Conservation (phyloP, 495 filamentous ascomycete species). For the Penicillium taxi region DNA sequence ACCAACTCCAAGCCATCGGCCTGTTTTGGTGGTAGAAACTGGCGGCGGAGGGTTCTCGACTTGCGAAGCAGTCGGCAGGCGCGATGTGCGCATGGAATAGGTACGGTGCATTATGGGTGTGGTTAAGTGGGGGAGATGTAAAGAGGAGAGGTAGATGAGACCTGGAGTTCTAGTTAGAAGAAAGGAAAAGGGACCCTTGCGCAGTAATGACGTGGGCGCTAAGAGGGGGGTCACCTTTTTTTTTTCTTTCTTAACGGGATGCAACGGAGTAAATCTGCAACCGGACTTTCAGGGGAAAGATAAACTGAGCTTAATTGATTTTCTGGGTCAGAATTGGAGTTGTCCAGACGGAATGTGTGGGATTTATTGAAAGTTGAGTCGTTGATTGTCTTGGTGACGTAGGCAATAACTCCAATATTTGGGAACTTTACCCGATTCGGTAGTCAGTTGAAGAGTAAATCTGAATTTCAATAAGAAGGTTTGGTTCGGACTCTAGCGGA, state of each 20-base stretch:
- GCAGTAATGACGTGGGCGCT: constrained; percentile 35
- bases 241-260: constrained; percentile 19
- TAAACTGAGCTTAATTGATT: background rate
- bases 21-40: constrained; percentile 79
- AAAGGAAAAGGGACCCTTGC: constrained; percentile 17
- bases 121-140: constrained; percentile 1
- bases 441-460: background rate
- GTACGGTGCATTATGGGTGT: constrained; percentile 76
- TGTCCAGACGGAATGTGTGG: background rate
- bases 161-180: constrained; percentile 14
- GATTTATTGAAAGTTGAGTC: background rate
- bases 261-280: constrained; percentile 32
- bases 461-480: background rate
- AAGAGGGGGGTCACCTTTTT: constrained; percentile 17
- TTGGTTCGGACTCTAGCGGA: constrained; percentile 8
- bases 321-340: background rate
- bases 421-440: constrained; percentile 19
- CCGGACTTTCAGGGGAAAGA: constrained; percentile 10
- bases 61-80: constrained; percentile 85
- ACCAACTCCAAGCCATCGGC: constrained; percentile 75
- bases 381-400: constrained; percentile 27
- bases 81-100: constrained; percentile 95
- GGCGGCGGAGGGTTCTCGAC: constrained; percentile 91
- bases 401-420: too few relatives aligned
- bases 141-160: constrained; percentile 4